phyloP scores from a whole-genome alignment of 2,329 filamentous ascomycete genomes.

The Talaromyces sp. region DNA sequence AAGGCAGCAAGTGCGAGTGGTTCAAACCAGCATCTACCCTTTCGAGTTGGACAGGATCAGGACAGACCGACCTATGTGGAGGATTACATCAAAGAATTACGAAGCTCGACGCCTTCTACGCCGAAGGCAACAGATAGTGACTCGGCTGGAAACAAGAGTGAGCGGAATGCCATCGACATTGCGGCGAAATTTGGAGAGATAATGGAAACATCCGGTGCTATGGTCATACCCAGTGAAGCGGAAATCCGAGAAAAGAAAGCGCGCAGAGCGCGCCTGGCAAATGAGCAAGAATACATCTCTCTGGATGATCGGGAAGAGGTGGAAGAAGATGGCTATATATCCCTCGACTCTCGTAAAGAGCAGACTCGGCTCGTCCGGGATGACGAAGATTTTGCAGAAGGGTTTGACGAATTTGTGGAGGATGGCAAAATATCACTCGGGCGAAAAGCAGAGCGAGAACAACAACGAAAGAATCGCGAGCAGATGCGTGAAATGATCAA shows the following conservation, averaged over 20 bases:
- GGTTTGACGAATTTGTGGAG: constrained; percentile 87
- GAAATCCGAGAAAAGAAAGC: constrained; percentile 92
- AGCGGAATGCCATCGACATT: constrained; percentile 55
- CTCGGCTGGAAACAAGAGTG: constrained; percentile 27
- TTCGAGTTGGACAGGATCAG: constrained; percentile 60
- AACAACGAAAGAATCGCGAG: constrained; percentile 60
- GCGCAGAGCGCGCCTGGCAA: constrained; percentile 74
- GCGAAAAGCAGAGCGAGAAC: constrained; percentile 72
- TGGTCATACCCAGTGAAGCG: constrained; percentile 70
- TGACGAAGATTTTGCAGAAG: constrained; percentile 89
- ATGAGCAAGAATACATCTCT: constrained; percentile 56
- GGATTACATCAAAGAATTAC: constrained; percentile 80
- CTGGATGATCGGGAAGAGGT: constrained; percentile 32
- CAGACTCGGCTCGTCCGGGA: constrained; percentile 75
- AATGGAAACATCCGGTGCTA: constrained; percentile 30
- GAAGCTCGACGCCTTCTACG: constrained; percentile 78
- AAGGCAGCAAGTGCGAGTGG: constrained; percentile 49
- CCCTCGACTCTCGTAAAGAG: constrained; percentile 53
- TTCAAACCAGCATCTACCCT: constrained; percentile 53
- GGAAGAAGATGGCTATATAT: constrained; percentile 44
- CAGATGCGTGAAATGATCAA: constrained; percentile 83
- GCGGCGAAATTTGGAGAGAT: constrained; percentile 49
- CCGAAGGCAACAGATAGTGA: constrained; percentile 55
- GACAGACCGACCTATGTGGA: constrained; percentile 78
- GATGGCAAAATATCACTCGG: constrained; percentile 78